Base-by-base conservation (phyloP, 805 yeast genomes). In the Lachancea sp. region DNA sequence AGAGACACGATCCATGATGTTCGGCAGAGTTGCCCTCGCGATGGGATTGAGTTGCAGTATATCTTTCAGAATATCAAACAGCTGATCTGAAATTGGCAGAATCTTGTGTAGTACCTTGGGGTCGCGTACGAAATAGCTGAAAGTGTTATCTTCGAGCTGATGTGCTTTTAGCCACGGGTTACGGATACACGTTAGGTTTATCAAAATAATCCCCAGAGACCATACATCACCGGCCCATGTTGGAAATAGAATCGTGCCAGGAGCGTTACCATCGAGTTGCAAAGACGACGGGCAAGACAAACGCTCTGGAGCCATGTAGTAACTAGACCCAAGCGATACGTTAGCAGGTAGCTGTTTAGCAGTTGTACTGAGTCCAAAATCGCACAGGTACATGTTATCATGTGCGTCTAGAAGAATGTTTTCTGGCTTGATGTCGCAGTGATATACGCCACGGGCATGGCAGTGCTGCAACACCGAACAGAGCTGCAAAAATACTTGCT, bases 401-500 rank as follows among this genome's bases (percentile, higher is more conserved):
- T 61, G 47, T 80, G 87, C 55, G 75, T 71, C 58, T 65, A 89
- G 79, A 57, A 93, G 70, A 46, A 93, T 77, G 68, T 93, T 93
- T 63, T 93, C 98, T 5, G 99, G 99, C 69, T 93, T 93, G 52
- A 90, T 78, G 66, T 90, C 98, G 60, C 97, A 85, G 62, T 90
- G 98, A 62, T 81, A 91, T 31, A 91, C 79, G n/a, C 85, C 82
- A 49, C 76, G 78, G 1, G 82, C 72, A 63, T 91, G 97, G 58
- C 95, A 85, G 67, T 82, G 85, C 50, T 79, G 77, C 43, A 90
- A 74, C 2, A 90, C 96, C 50, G 89, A 85, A 36, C 91, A 71
- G 62, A 93, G 74, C 66, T 93, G 97, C 35, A 75, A 57, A 56
- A 85, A 83, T 51, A 75, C 82, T 48, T 71, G 73, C 60, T 78